Base-by-base conservation (phyloP, 2,329 filamentous ascomycete genomes). In the Fusarium sp. region DNA sequence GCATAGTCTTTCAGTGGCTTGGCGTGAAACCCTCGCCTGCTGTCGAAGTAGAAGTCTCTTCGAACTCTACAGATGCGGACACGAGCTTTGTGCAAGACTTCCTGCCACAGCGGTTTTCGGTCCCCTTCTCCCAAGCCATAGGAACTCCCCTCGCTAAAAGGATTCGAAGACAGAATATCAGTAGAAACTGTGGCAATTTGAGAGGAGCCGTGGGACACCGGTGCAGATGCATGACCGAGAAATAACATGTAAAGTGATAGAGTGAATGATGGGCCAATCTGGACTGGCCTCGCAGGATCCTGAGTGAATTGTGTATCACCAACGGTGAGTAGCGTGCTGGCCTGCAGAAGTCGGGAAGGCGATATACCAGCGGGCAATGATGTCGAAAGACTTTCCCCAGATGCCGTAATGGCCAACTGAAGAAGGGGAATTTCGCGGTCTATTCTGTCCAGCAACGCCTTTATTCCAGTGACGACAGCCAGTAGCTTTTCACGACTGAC, bases 191-290 rank as follows among this genome's bases (percentile, higher is more conserved):
- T 25, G 44, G 47, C 39, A n/a, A 50, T 32, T 45, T 47, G 58
- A 19, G 48, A 23, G 25, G 62, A 23, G 25, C 22, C 20, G 7
- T 66, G 47, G 46, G 71, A 57, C 19, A 56, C 54, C n/a, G 63
- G 27, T 4, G 56, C 53, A 10, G 82, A 81, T 5, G 90, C 82
- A 77, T 98, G 94, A 3, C 93, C 92, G 3, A 90, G 85, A 73
- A 98, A 99, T 1, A 98, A 85, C 94, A 98, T 97, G 78, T 98
- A 99, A 70, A 98, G 82, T 0, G 94, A 97, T 9, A 98, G 78
- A 0, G 88, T 91, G 74, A 97, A 98, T 0, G 90, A 88, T 0
- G 95, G 94, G 0, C 96, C 96, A 62, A 98, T 91, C 75, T 97
- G 94, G 45, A 93, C 88, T 0, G 90, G 85, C 11, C 82, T 80